Base-by-base conservation (phyloP, 169 alveolate species). In the Eimeria praecox region DNA sequence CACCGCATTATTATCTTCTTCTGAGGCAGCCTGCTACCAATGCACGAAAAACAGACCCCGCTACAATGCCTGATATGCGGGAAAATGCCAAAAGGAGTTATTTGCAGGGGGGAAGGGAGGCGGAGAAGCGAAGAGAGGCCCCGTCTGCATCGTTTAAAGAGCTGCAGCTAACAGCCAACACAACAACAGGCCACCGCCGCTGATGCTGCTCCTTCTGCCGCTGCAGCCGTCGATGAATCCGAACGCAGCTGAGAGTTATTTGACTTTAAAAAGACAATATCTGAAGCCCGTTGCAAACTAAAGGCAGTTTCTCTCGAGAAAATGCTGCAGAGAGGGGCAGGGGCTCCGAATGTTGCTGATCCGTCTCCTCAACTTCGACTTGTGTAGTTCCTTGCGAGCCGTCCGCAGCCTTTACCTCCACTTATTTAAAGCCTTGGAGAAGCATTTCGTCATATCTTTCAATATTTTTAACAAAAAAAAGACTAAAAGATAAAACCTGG, bases 81-180 rank as follows among this genome's bases (percentile, higher is more conserved):
- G 44, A 30, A 30, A 62, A 27, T 22, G 44, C 77, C 44, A 30
- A 30, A 66, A 6, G 44, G 77, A 66, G 77, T 30, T 9, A 30
- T 30, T 30, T 66, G 44, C 77, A 30, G 44, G 75, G 35, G 12
- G 33, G 69, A 62, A 5, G 27, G 75, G 38, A 24, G 75, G 77
- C 77, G 20, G 44, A 66, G 30, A 5, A 66, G 44, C 33, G 77
- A 66, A 66, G 77, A 66, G 27, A 4, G 77, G 4, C 3, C 77
- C 77, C 40, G 77, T 33, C 77, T 30, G 77, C 77, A 66, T 66
- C 77, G 77, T 66, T 66, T 66, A 66, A 8, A 66, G 42, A 66
- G 44, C 44, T 66, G 14, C 77, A 66, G 77, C 77, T 27, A 66
- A 22, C 77, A 66, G 77, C 77, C n/a, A 66, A 66, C 44, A 24